These are phyloP conservation scores for Coemansia sp. DNA, from an alignment of 192 early-diverging fungal species.

Conservation along the genomic window DNA sequence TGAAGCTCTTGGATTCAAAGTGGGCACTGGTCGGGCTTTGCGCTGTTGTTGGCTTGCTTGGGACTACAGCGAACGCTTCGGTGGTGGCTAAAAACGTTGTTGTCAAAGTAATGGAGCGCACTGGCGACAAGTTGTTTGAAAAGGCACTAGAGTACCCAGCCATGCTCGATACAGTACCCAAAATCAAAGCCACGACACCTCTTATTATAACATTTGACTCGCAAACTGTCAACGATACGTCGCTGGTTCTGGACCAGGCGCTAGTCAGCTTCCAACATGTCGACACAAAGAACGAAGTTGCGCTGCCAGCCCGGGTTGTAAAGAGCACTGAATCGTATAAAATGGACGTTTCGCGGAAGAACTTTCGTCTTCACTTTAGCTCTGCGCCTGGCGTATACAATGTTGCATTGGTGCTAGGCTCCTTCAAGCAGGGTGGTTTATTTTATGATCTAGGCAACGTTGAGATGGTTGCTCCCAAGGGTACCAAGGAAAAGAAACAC, in stretches of 20 bases:
- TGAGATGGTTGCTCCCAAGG: conserved; percentile 15
- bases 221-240: background rate
- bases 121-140: conserved; percentile 47
- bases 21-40: conserved; percentile 7
- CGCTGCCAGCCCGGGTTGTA: conserved; percentile 22
- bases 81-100: conserved; percentile 24
- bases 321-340: conserved; percentile 21
- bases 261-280: conserved; percentile 37
- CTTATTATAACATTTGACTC: conserved; percentile 36
- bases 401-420: conserved; percentile 39
- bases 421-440: conserved; percentile 31
- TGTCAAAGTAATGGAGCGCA: conserved; percentile 45
- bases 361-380: conserved; percentile 31
- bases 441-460: conserved; percentile 39
- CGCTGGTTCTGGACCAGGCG: conserved; percentile 41
- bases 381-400: conserved; percentile 25
- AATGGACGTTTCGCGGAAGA: conserved; percentile 37
- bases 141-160: conserved; percentile 22
- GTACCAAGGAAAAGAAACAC: background rate
- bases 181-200: conserved; percentile 26
- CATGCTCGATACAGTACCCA: conserved; percentile 17
- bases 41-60: conserved; percentile 8
- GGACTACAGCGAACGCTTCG: conserved; percentile 1
- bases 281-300: conserved; percentile 24
- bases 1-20: conserved; percentile 3